Base-by-base conservation (phyloP, 2,329 filamentous ascomycete species). In the Calonectria pseudoreteaudii region DNA sequence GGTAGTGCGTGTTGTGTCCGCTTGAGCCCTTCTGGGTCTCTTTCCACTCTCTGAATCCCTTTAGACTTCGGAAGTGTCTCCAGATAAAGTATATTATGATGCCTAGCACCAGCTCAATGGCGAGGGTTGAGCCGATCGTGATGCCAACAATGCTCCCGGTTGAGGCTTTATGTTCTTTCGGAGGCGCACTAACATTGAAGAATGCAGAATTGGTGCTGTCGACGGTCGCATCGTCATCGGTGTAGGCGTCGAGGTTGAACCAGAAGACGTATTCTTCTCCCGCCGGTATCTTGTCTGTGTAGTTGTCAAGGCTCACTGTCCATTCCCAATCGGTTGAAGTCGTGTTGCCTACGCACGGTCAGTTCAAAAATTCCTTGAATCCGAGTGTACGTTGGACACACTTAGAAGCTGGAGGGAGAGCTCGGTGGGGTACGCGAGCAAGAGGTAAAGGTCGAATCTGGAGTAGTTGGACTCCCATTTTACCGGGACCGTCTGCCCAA, bases 171-270 rank as follows among this genome's bases (percentile, higher is more conserved):
- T 38, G 14, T 26, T 38, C 36, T 14, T 34, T 34, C 31, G 31
- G 8, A 10, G 53, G 53, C 4, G 53, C 53, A 20, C 53, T 60
- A 6, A 60, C 53, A n/a, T 60, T 60, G 53, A 60, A 60, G 23
- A 26, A 38, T 3, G 53, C 53, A 2, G 53, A 60, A 16, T 60
- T 60, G 8, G 53, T 60, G 9, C 31, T 60, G 31, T 60, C 53
- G 11, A 60, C 53, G n/a, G 53, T 60, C 31, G 53, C 53, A 60
- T 60, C 53, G 53, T 60, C 53, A 38, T 60, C 53, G 53, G 53
- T 60, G 14, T 60, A 60, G 20, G 53, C 53, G 53, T 60, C 53
- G n/a, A 60, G 53, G n/a, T 36, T 60, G 31, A 60, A 60, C 53
- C 53, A 60, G 10, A 60, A 60, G 5, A 60, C 53, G 53, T 60